Conservation (phyloP, 208 protist genomes). For the Leishmania arabica region DNA sequence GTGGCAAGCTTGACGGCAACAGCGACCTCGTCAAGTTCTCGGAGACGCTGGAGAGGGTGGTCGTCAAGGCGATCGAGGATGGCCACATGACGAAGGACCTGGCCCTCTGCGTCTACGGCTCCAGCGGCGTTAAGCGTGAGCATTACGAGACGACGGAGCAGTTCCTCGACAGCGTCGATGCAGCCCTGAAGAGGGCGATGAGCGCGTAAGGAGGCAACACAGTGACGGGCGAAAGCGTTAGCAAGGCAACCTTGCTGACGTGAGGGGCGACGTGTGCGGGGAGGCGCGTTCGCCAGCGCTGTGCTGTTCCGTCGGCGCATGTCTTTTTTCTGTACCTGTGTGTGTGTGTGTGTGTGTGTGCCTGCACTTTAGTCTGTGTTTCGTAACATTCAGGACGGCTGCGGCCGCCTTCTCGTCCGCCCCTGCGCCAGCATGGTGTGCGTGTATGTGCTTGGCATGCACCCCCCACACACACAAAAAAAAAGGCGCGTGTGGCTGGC, state of each 20-base stretch:
- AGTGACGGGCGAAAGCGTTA: neutral
- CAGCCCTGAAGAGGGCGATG: conserved; percentile 60
- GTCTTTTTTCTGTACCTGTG: neutral
- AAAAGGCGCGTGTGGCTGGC: neutral
- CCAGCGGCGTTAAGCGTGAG: conserved; percentile 66
- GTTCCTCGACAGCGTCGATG: conserved; percentile 88
- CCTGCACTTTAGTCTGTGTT: neutral
- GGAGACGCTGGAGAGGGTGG: conserved; percentile 87
- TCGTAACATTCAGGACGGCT: neutral
- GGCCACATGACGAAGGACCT: conserved; percentile 99
- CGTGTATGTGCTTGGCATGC: neutral
- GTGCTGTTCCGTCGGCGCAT: neutral
- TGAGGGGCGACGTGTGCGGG: neutral
- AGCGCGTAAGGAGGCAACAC: conserved; percentile 8
- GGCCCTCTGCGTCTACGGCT: conserved; percentile 93
- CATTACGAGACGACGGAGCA: conserved; percentile 90
- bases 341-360: neutral
- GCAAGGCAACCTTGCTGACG: neutral
- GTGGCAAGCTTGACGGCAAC: conserved; percentile 96
- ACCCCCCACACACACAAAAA: neutral
- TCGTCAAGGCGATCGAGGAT: conserved; percentile 92
- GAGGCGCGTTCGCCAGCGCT: neutral
- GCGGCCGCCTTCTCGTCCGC: neutral
- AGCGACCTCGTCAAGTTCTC: conserved; percentile 87
- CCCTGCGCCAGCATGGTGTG: neutral